Evolutionary conservation across 495 filamentous ascomycete species (phyloP), one percentile per base, ranked within the genome.

Genomic region (Daldinia loculata): DNA sequence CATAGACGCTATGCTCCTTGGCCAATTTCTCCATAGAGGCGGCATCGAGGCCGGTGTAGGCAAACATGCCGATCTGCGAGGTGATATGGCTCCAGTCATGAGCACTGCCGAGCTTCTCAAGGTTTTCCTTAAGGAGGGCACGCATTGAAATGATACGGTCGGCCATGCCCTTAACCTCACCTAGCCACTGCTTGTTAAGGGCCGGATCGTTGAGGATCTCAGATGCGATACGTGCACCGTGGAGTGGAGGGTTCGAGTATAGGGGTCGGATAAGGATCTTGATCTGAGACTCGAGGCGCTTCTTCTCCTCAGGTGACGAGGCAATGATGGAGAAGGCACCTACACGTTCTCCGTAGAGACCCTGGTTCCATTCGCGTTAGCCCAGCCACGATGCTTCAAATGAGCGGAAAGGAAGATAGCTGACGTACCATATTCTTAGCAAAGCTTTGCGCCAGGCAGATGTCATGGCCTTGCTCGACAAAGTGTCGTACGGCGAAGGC

Each of bases 71-170:
- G 72, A 99, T 99, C 87, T 94, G 95, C 80, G 86, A 93, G 61
- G 95, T 99, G 83, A 99, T 99, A 85, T 99, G 95, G 81, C 89
- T 91, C 95, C 95, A 99, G 83, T 97, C 92, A 82, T 95, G 94
- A 86, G 93, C 93, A 84, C 91, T 94, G 73, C 95, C 95, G 64
- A 96, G 88, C 80, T 91, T 90, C 88, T 97, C 93, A 45, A 99
- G 89, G 84, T 97, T 95, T 76, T 91, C 87, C 85, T 95, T 95
- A 72, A 99, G 89, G 39, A 96, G 85, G 55, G 92, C 89, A 66
- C 95, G 92, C 95, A 99, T 99, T 79, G 89, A 92, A 78, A 99
- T 99, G 85, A 99, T 99, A 73, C 95, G 95, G 81, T 97, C 93
- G 43, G 95, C 95, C 95, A 99, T 99, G 59, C 85, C 93, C 90